Conservation (phyloP, 1,139 yeast species). For the Candida tetrigidarum region DNA sequence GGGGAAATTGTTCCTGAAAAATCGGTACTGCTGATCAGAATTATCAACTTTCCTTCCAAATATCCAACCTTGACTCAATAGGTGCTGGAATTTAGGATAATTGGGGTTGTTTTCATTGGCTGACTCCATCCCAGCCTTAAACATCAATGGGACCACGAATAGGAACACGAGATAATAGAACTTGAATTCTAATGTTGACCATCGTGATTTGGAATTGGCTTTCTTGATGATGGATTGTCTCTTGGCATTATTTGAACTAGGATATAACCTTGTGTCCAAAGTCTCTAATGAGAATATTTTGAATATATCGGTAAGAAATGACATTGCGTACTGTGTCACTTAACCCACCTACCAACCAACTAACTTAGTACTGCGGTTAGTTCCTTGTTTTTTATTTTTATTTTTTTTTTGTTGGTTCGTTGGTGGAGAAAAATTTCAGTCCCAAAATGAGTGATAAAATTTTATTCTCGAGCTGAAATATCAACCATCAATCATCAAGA, state of each 20-base stretch:
- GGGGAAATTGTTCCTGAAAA: slow-evolving; percentile 81
- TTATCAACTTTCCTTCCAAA: slow-evolving; percentile 85
- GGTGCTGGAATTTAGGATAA: slow-evolving; percentile 62
- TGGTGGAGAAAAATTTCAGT: slow-evolving; percentile 3
- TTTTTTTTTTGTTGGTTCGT: background rate
- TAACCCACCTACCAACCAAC: too few species aligned
- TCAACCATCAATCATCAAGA: too few species aligned
- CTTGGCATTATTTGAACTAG: slow-evolving; percentile 53
- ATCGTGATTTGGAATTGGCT: slow-evolving; percentile 58
- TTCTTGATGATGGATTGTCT: slow-evolving; percentile 42
- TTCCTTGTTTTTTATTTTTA: background rate
- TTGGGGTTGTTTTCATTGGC: slow-evolving; percentile 80
- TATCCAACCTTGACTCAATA: slow-evolving; percentile 75
- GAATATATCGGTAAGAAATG: slow-evolving; percentile 25
- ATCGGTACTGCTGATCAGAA: slow-evolving; percentile 86
- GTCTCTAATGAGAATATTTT: slow-evolving; percentile 72
- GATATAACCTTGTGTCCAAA: slow-evolving; percentile 71
- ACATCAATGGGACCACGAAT: slow-evolving; percentile 79
- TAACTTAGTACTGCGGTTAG: too few species aligned
- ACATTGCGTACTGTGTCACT: too few species aligned
- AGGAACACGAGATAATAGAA: slow-evolving; percentile 65
- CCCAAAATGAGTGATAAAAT: too few species aligned
- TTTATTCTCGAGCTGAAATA: too few species aligned
- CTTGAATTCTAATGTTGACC: slow-evolving; percentile 77
- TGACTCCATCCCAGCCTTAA: slow-evolving; percentile 80